phyloP scores from a whole-genome alignment of 164 flowering plant genomes.

The Paratinospora sagittata region DNA sequence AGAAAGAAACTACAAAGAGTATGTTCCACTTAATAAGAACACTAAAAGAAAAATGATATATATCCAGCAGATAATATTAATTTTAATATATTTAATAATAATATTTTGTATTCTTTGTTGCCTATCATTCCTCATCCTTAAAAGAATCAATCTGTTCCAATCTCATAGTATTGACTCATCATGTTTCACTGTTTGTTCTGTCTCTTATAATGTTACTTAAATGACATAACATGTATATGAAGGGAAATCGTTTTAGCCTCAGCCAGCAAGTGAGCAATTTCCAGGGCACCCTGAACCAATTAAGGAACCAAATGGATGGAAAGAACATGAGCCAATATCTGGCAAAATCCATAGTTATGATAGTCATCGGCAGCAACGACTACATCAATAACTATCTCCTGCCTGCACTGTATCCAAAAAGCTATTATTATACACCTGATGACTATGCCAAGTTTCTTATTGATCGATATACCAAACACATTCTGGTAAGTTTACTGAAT shows the following conservation, averaged over 20 bases:
- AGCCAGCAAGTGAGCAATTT: conserved; percentile 38
- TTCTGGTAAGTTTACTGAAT: conserved; percentile 4
- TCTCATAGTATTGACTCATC: neutral
- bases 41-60: neutral
- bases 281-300: conserved; percentile 17
- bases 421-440: conserved; percentile 10
- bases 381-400: conserved; percentile 67
- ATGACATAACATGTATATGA: neutral
- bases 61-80: neutral
- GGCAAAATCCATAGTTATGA: conserved; percentile 48
- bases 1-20: too few species aligned
- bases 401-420: conserved; percentile 25
- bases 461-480: neutral
- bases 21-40: neutral
- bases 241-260: conserved; percentile 35
- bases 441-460: conserved; percentile 16
- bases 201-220: neutral
- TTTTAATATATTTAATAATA: too few species aligned
- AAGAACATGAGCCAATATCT: conserved; percentile 46
- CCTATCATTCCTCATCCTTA: neutral
- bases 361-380: conserved; percentile 63
- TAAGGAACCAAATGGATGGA: conserved; percentile 26
- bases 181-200: neutral
- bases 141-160: neutral
- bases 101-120: neutral